These are phyloP conservation scores for Venturiaceae sp. DNA, from an alignment of 2,329 filamentous ascomycete genomes.

Conservation along the genomic window DNA sequence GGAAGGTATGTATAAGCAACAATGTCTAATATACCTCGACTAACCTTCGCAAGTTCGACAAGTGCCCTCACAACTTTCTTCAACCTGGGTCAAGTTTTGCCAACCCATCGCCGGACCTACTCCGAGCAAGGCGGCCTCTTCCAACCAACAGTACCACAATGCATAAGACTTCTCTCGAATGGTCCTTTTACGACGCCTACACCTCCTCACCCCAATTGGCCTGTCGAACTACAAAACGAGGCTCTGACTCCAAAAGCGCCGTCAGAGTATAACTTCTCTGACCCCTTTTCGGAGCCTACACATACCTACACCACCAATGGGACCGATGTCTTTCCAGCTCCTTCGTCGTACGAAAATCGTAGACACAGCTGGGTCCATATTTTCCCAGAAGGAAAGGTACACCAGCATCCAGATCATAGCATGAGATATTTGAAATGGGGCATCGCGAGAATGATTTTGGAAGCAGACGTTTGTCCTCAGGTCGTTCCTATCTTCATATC, in stretches of 20 bases:
- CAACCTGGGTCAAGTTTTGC: slow-evolving; percentile 77
- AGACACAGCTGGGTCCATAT: slow-evolving; percentile 84
- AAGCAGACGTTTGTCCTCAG: slow-evolving; percentile 77
- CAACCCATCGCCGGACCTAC: slow-evolving; percentile 73
- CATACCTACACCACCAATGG: slow-evolving; percentile 58
- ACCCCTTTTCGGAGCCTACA: slow-evolving; percentile 45
- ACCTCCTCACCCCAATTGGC: slow-evolving; percentile 13
- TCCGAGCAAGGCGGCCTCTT: slow-evolving; percentile 76
- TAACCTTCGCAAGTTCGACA: slow-evolving; percentile 11
- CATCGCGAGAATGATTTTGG: slow-evolving; percentile 79
- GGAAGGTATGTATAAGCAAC: slow-evolving; percentile 51
- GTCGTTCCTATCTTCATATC: slow-evolving; percentile 93
- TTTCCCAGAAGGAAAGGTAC: slow-evolving; percentile 90
- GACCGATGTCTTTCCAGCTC: slow-evolving; percentile 56
- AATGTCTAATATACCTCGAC: slow-evolving; percentile 4
- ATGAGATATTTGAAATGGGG: slow-evolving; percentile 99
- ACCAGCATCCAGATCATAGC: slow-evolving; percentile 68
- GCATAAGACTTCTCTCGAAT: slow-evolving; percentile 69
- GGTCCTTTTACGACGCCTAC: slow-evolving; percentile 33
- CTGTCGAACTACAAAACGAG: slow-evolving; percentile 5
- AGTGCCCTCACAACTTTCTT: slow-evolving; percentile 73
- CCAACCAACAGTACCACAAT: slow-evolving; percentile 80
- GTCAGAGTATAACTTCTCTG: slow-evolving; percentile 24
- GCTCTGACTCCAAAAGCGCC: not conserved
- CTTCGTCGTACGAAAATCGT: slow-evolving; percentile 60